Conservation (phyloP, 495 filamentous ascomycete species). For the Letharia lupina region DNA sequence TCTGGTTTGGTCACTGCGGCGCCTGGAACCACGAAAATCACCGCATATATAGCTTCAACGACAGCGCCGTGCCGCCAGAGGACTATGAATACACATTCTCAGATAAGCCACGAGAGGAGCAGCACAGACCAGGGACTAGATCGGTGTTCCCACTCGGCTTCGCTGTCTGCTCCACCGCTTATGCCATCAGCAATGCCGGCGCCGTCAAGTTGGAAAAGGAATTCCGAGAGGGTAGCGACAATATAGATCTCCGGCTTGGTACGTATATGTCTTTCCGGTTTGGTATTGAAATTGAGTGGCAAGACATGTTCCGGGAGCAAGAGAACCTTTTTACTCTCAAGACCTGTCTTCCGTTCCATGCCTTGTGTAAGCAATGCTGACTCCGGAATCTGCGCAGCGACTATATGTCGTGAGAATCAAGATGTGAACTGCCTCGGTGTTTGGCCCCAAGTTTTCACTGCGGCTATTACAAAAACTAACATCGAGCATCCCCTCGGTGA, state of each 20-base stretch:
- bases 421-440: constrained; percentile 18
- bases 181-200: constrained; percentile 19
- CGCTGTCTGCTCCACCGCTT: constrained; percentile 19
- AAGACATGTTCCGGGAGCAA: no score
- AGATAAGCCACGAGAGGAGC: background rate
- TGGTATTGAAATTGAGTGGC: no score
- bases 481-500: constrained; percentile 18
- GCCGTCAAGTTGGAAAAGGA: constrained; percentile 18
- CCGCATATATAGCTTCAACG: constrained; percentile 22
- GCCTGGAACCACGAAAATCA: constrained; percentile 12
- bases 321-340: no score
- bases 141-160: constrained; percentile 11
- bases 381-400: no score
- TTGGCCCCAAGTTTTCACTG: constrained; percentile 21
- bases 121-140: constrained; percentile 16
- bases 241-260: constrained; percentile 18
- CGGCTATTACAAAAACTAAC: constrained; percentile 10
- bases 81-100: constrained; percentile 19
- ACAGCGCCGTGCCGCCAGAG: constrained; percentile 16
- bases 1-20: constrained; percentile 24
- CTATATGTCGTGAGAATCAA: constrained; percentile 5
- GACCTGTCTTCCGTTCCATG: no score
- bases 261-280: no score
- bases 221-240: constrained; percentile 14
- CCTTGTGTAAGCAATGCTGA: no score